phyloP scores from a whole-genome alignment of 148 eudicot genomes.

The Camellia granthamiana region DNA sequence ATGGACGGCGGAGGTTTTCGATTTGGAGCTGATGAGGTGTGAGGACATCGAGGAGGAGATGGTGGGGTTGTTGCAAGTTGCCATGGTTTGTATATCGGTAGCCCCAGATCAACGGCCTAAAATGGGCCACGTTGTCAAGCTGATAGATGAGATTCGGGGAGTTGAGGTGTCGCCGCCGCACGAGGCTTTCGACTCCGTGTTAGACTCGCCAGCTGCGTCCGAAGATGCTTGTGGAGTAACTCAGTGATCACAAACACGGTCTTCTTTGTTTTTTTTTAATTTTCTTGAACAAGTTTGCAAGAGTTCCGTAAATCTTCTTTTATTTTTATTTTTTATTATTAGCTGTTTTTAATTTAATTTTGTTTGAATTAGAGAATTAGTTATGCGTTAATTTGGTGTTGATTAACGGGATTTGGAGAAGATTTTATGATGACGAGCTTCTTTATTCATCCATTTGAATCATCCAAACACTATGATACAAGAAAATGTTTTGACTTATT shows the following conservation, averaged over 20 bases:
- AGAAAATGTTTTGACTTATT: too few species aligned
- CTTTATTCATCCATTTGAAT: too few species aligned
- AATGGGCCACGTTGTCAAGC: constrained; percentile 60
- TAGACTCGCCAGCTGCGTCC: constrained; percentile 53
- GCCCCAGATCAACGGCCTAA: constrained; percentile 75
- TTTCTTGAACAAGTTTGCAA: constrained; percentile 15
- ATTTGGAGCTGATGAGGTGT: constrained; percentile 92
- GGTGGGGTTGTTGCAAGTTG: constrained; percentile 87
- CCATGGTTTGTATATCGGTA: constrained; percentile 63
- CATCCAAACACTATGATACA: too few species aligned
- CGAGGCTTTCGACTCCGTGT: constrained; percentile 43
- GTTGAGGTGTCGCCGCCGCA: constrained; percentile 61
- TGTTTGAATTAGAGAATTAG: background rate
- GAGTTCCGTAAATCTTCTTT: constrained; percentile 8
- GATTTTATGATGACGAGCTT: background rate
- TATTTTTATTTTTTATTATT: too few species aligned
- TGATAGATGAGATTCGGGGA: constrained; percentile 80
- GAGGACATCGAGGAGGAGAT: constrained; percentile 92
- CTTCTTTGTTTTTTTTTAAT: background rate
- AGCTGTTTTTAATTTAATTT: constrained; percentile 2
- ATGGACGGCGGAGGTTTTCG: constrained; percentile 98
- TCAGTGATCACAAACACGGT: constrained; percentile 29
- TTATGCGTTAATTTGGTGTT: background rate
- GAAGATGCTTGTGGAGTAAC: constrained; percentile 51
- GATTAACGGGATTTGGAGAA: background rate